Percentiles rank a stretch among this genome's conserved stretches.
Evolutionary conservation across 2,329 filamentous ascomycete genomes (phyloP).

Genomic region (Seiridium unicorne): DNA sequence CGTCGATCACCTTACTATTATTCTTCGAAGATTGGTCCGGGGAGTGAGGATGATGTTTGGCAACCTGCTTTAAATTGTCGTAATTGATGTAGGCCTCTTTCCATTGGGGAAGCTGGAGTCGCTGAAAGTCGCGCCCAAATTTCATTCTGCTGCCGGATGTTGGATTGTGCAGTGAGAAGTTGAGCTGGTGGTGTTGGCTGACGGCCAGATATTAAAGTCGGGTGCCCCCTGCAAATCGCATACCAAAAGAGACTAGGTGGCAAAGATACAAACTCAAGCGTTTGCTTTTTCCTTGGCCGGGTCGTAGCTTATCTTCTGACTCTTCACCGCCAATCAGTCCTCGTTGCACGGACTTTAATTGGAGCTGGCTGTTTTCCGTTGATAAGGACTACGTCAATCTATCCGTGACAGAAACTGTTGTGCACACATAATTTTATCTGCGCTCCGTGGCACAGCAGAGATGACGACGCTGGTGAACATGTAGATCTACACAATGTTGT

Average conservation of each 20-base stretch:
- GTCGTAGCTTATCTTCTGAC: not conserved
- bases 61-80: constrained; percentile 8
- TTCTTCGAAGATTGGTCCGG: not conserved
- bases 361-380: not conserved
- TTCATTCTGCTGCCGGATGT: constrained; percentile 8
- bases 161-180: not conserved
- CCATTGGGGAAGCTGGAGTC: constrained; percentile 8
- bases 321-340: constrained; percentile 1
- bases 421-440: not conserved
- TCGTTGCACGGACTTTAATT: constrained; percentile 1
- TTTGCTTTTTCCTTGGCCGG: not conserved
- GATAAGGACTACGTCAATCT: constrained; percentile 1
- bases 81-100: constrained; percentile 12
- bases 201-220: not conserved
- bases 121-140: constrained; percentile 10
- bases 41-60: not conserved
- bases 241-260: not conserved
- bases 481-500: too few relatives aligned
- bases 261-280: not conserved
- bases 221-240: not conserved
- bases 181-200: not conserved
- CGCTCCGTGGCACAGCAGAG: not conserved
- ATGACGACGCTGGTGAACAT: not conserved
- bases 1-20: too few relatives aligned
- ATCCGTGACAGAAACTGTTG: not conserved